Conservation (phyloP, 805 yeast species). For the Wickerhamomyces ciferrii region DNA sequence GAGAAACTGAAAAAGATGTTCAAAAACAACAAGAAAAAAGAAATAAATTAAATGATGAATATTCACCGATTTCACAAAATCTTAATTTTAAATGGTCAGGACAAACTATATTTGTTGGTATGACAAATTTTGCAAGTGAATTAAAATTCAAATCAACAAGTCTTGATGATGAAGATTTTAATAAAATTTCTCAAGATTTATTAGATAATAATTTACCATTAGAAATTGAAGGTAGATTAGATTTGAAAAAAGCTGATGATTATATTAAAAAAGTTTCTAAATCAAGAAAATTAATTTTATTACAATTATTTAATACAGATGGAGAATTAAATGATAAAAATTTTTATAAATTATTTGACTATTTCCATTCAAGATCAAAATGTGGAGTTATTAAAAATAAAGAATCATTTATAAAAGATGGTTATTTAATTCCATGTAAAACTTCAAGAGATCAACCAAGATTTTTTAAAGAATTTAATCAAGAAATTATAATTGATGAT, state of each 20-base stretch:
- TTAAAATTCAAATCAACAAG: slow-evolving; percentile 22
- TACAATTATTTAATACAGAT: slow-evolving; percentile 32
- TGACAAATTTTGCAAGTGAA: slow-evolving; percentile 35
- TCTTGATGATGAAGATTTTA: slow-evolving; percentile 20
- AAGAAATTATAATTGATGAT: neutral
- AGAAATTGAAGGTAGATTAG: slow-evolving; percentile 61
- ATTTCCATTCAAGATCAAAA: slow-evolving; percentile 29
- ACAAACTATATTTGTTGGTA: slow-evolving; percentile 41
- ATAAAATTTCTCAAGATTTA: slow-evolving; percentile 7
- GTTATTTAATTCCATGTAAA: slow-evolving; percentile 33
- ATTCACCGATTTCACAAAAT: slow-evolving; percentile 16
- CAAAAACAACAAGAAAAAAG: slow-evolving; percentile 6
- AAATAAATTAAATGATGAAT: slow-evolving; percentile 2
- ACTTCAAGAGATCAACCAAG: slow-evolving; percentile 10
- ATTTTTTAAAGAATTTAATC: slow-evolving; percentile 9
- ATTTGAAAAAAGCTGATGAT: slow-evolving; percentile 43
- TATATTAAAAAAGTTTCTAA: slow-evolving; percentile 45
- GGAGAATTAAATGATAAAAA: slow-evolving; percentile 11
- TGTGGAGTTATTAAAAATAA: slow-evolving; percentile 41
- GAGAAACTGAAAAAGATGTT: slow-evolving; percentile 16
- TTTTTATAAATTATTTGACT: slow-evolving; percentile 22
- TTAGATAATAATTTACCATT: slow-evolving; percentile 27
- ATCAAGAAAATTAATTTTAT: slow-evolving; percentile 48
- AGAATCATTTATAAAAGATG: slow-evolving; percentile 38
- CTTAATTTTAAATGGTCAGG: slow-evolving; percentile 43